These are phyloP conservation scores for Neonectria neomacrospora DNA, from an alignment of 2,329 filamentous ascomycete species.

Conservation along the genomic window DNA sequence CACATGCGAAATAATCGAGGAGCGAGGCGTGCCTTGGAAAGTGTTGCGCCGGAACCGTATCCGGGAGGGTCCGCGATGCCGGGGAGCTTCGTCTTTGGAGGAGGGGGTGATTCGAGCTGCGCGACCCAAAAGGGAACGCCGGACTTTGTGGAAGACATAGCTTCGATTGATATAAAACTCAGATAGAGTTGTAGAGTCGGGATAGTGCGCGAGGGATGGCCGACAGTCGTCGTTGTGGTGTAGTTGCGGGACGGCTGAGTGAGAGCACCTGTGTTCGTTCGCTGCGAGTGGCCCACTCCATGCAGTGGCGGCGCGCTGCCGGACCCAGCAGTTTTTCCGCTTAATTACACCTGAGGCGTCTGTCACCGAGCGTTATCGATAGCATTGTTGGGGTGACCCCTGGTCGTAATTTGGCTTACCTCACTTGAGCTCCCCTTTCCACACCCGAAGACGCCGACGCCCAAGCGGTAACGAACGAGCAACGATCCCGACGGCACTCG, in stretches of 20 bases:
- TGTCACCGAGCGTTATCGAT: slow-evolving; percentile 41
- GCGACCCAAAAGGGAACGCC: slow-evolving; percentile 80
- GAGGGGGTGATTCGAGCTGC: slow-evolving; percentile 78
- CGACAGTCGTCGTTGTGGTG: background rate
- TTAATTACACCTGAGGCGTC: slow-evolving; percentile 40
- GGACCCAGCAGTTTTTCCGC: slow-evolving; percentile 39
- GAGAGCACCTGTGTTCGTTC: slow-evolving; percentile 21
- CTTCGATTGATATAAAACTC: background rate
- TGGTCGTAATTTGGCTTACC: slow-evolving; percentile 40
- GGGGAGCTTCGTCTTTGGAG: slow-evolving; percentile 71
- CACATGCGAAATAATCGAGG: background rate
- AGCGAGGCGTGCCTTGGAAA: slow-evolving; percentile 64
- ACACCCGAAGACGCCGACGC: slow-evolving; percentile 41
- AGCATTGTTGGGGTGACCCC: slow-evolving; percentile 30
- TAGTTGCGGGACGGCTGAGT: slow-evolving; percentile 24
- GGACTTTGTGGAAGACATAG: slow-evolving; percentile 50
- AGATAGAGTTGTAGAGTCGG: background rate
- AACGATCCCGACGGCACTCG: slow-evolving; percentile 33
- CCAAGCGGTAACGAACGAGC: slow-evolving; percentile 32
- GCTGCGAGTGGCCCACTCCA: slow-evolving; percentile 34
- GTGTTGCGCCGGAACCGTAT: slow-evolving; percentile 69
- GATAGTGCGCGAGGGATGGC: background rate
- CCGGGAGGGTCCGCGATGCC: slow-evolving; percentile 88
- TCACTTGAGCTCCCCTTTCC: slow-evolving; percentile 43
- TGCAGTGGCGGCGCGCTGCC: slow-evolving; percentile 22